These are phyloP conservation scores for Ceratobasidium theobromae DNA, from an alignment of 1,284 basidiomycete genomes.

Conservation along the genomic window DNA sequence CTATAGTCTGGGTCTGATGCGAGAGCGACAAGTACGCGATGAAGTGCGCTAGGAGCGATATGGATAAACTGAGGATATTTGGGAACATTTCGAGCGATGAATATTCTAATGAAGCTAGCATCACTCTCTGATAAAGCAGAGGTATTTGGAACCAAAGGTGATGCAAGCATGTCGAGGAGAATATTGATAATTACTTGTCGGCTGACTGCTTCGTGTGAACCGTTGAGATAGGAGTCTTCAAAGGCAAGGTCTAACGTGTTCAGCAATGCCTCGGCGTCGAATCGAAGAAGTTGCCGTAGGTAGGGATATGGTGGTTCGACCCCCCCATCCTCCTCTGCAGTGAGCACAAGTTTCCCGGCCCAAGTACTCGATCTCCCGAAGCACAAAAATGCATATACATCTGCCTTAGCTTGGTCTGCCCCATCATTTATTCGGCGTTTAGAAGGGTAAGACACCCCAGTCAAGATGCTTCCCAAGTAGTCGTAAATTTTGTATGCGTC, in stretches of 20 bases:
- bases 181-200: conserved; percentile 85
- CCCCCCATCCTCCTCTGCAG: conserved; percentile 67
- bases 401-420: conserved; percentile 65
- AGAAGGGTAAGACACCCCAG: conserved; percentile 85
- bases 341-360: conserved; percentile 78
- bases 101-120: conserved; percentile 87
- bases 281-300: conserved; percentile 76
- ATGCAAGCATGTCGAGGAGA: conserved; percentile 74
- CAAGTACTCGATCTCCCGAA: conserved; percentile 77
- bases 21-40: conserved; percentile 76
- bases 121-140: conserved; percentile 57
- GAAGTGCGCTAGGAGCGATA: conserved; percentile 66
- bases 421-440: conserved; percentile 53
- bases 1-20: conserved; percentile 68
- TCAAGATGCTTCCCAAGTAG: conserved; percentile 85
- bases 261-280: conserved; percentile 93
- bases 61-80: conserved; percentile 93
- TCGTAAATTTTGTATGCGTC: conserved; percentile 93
- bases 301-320: conserved; percentile 87
- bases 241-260: conserved; percentile 94
- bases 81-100: conserved; percentile 93
- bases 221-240: conserved; percentile 90
- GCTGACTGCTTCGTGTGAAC: conserved; percentile 63
- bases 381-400: conserved; percentile 81
- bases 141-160: conserved; percentile 46